Base-by-base conservation (phyloP, 371 early-diverging fungal genomes). In the Mortierella sp. region DNA sequence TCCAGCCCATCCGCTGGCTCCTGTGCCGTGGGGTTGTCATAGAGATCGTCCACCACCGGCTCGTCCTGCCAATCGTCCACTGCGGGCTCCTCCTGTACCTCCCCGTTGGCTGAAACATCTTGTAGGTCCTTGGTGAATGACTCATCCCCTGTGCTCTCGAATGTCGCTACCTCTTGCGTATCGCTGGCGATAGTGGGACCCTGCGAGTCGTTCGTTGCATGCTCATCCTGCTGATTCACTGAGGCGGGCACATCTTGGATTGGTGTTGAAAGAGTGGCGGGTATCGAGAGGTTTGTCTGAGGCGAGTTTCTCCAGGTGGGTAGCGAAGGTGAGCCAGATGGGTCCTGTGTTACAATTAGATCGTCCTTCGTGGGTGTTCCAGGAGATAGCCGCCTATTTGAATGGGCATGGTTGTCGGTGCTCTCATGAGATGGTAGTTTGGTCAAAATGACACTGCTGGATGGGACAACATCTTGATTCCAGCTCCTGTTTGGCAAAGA, bases 261-360 rank as follows among this genome's bases (percentile, higher is more conserved):
- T 28, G 37, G 57, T 21, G 31, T 1, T 26, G 71, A 31, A 50
- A 74, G 26, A 13, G 73, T 80, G n/a, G 54, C 50, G 48, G 80
- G 76, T 28, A 76, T 67, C 10, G 81, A 31, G 0, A 76, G 50
- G 34, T 55, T 24, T 28, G 67, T 54, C 24, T 80, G 81, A 0
- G 81, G 81, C 34, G 81, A 76, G 51, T 80, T 80, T 57, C 69
- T 72, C 81, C 81, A 80, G 54, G 59, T 16, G 16, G 54, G 28
- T 21, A 31, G 34, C 44, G 67, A 64, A 3, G 74, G 72, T 13
- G 67, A 75, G 1, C 8, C 11, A 26, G 26, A 16, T 5, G 6
- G 21, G 16, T 21, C 64, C 64, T 21, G 64, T 34, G 37, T 8
- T 34, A 19, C 64, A 34, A 61, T 9, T 5, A 34, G 9, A 61